phyloP scores from a whole-genome alignment of 768 basidiomycete genomes.

The Hygrophoropsis aurantiaca region DNA sequence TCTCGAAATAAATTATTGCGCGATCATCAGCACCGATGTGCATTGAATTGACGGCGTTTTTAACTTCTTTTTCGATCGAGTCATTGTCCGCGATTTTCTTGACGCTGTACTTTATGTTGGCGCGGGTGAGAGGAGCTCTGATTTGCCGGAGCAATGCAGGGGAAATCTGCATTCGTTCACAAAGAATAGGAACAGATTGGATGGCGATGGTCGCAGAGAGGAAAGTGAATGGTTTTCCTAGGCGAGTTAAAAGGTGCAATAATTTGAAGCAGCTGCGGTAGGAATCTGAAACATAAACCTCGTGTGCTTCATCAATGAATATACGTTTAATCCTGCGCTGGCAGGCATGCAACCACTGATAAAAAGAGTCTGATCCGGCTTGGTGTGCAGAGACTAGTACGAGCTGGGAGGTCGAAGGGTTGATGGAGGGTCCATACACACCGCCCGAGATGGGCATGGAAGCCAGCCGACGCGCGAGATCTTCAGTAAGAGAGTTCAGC shows the following conservation, averaged over 20 bases:
- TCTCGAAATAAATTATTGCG: conserved; percentile 7
- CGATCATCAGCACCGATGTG: not conserved
- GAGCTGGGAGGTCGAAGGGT: not conserved
- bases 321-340: not conserved
- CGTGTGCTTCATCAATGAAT: conserved; percentile 12
- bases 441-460: not conserved
- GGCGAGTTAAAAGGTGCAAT: conserved; percentile 1
- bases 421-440: not conserved
- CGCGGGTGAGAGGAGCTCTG: not conserved
- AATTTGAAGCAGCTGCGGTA: conserved; percentile 13
- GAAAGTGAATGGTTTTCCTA: conserved; percentile 11
- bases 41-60: too few species aligned
- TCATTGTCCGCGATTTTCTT: fast-evolving
- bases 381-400: conserved; percentile 9
- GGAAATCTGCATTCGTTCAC: too few species aligned
- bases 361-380: not conserved
- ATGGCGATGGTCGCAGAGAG: conserved; percentile 8
- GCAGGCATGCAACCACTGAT: not conserved
- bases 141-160: not conserved
- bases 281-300: conserved; percentile 1
- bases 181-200: conserved; percentile 2
- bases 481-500: conserved; percentile 8
- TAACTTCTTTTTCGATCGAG: not conserved
- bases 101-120: conserved; percentile 3
- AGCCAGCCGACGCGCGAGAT: not conserved